Evolutionary conservation across 495 filamentous ascomycete species (phyloP), one percentile per base, ranked within the genome.

Genomic region (Parathielavia appendiculata): DNA sequence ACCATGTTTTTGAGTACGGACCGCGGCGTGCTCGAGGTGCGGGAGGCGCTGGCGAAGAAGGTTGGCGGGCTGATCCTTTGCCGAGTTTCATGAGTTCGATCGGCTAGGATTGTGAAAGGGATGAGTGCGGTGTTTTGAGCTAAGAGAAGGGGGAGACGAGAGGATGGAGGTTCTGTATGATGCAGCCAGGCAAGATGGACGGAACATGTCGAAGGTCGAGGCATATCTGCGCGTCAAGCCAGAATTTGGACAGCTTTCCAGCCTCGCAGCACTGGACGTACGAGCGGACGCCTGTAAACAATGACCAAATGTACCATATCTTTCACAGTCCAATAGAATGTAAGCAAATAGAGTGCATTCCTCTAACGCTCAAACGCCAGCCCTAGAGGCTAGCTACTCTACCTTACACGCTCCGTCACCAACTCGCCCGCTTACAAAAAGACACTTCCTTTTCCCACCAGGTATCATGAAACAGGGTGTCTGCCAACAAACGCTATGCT

Each of bases 1-100:
- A 83, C 80, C 67, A 65, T 97, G 65, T 92, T 91, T 69, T 62
- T 97, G 54, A 81, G 73, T 32, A 97, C 91, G 41, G 86, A 90
- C 73, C 71, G 73, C 51, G 93, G 93, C 11, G 79, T 96, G 17
- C 63, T 97, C 72, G 95, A 98, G 77, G 76, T 83, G 30, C 81
- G 93, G 66, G 90, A 97, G 72, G 93, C 90, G 63, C 76, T 95
- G 59, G 86, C 89, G 77, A 86, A 84, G 79, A 90, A 84, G 74
- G 71, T 90, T 30, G 93, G 93, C 20, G 93, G 93, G 9, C 71
- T 93, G 80, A 75, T 91, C 63, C 67, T 98, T 51, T 93, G 88
- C 76, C 77, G 91, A 61, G 85, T 88, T 14, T 74, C 70, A 54
- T 79, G 69, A 79, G 59, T 51, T 22, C 41, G 17, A 32, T 10